Evolutionary conservation across 768 basidiomycete genomes (phyloP), one percentile per base, ranked within the genome.

Genomic region (Candolleomyces eurysporus): DNA sequence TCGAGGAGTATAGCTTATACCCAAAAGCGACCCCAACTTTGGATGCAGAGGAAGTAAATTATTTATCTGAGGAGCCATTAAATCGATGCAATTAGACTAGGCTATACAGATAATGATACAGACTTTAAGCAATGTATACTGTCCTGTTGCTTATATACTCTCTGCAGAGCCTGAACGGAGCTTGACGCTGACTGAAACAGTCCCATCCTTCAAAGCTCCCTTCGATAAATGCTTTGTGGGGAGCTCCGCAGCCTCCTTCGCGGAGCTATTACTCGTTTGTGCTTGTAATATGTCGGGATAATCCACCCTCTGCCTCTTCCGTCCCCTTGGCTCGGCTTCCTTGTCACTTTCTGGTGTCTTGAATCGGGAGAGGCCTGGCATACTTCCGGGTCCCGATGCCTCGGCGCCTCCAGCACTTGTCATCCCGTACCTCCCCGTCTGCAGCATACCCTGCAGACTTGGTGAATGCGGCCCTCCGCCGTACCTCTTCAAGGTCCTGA

Each of bases 401-500:
- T 49, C 57, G 14, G 22, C 31, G 9, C 43, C 62, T 31, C 57
- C 59, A 17, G 45, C 43, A 16, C 31, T 61, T 42, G 36, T 57
- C 22, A 43, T 48, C 58, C 10, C 40, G 9, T 60, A 30, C 61
- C 49, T 66, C 53, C 61, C 32, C 22, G 36, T 30, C 49, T 49
- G 49, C 7, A 19, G 32, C 16, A 68, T 21, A 8, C 59, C 69
- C 16, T 62, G 61, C 1, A 63, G 57, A n/a, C 59, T 57, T 21
- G 62, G 68, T 14, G 65, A 59, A 46, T 72, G 69, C 26, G 69
- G 65, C n/a, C 52, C 54, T 9, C 39, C 42, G 8, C 88, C 86
- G 60, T 91, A 92, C 39, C 76, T 79, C 69, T 78, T 78, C 68
- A 92, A 74, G 0, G 89, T 89, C 60, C 74, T 75, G 39, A 91